Conservation (phyloP, 208 protist species). For the Phytomonas francai region DNA sequence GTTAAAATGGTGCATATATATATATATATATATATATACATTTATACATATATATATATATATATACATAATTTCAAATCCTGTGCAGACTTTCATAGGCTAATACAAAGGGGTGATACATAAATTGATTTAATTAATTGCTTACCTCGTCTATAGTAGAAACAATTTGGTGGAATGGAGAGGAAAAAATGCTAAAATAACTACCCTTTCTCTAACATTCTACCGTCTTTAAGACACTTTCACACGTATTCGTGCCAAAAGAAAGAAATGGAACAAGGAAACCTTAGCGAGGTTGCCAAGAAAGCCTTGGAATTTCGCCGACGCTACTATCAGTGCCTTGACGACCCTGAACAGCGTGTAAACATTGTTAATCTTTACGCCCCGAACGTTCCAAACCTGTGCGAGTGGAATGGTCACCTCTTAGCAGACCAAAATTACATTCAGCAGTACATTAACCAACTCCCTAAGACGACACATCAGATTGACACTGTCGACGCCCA, state of each 20-base stretch:
- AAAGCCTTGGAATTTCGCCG: constrained; percentile 74
- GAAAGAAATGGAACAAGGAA: constrained; percentile 49
- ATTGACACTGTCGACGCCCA: constrained; percentile 84
- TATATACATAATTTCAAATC: neutral
- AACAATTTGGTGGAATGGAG: neutral
- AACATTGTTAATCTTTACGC: constrained; percentile 66
- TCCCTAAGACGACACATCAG: constrained; percentile 72
- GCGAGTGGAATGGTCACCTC: constrained; percentile 85
- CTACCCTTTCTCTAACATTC: neutral
- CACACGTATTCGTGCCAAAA: neutral
- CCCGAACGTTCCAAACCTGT: constrained; percentile 56
- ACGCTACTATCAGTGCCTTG: constrained; percentile 73
- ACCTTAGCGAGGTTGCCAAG: constrained; percentile 71
- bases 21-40: neutral
- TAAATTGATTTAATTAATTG: neutral
- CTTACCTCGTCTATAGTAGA: neutral
- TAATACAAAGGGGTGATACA: neutral
- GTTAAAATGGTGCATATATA: neutral
- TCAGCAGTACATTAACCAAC: constrained; percentile 45
- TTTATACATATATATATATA: neutral
- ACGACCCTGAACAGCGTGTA: constrained; percentile 38
- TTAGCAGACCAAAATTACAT: constrained; percentile 42
- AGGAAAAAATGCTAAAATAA: neutral
- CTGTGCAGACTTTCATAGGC: neutral
- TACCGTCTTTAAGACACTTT: neutral